phyloP scores from a whole-genome alignment of 2,329 filamentous ascomycete genomes.

The Myrmaecium sp. region DNA sequence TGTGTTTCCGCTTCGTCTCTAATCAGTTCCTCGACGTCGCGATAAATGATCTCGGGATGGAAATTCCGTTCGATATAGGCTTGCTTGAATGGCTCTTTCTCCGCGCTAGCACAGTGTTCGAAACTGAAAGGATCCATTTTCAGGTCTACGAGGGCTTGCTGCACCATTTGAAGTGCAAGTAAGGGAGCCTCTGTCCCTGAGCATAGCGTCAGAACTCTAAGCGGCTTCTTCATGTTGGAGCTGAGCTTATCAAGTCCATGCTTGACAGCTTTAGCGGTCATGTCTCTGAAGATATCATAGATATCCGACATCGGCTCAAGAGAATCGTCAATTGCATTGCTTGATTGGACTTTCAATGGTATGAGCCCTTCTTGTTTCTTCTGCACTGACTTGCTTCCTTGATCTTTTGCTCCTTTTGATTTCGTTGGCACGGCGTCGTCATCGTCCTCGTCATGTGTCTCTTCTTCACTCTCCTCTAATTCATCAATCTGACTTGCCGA shows the following conservation, averaged over 20 bases:
- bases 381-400: too few relatives aligned
- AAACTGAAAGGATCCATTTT: conserved; percentile 8
- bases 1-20: conserved; percentile 30
- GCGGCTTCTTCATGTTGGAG: conserved; percentile 17
- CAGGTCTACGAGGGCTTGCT: conserved; percentile 10
- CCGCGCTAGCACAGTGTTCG: conserved; percentile 27
- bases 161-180: conserved; percentile 43
- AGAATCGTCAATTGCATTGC: too few relatives aligned
- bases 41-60: conserved; percentile 22
- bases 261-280: conserved; percentile 22
- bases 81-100: conserved; percentile 30
- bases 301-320: conserved; percentile 31
- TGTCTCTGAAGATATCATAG: conserved; percentile 32
- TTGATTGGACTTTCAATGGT: too few relatives aligned
- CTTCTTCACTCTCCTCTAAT: too few relatives aligned
- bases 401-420: too few relatives aligned
- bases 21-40: conserved; percentile 29
- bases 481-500: too few relatives aligned
- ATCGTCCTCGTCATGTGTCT: too few relatives aligned
- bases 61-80: conserved; percentile 32
- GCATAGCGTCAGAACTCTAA: conserved; percentile 54
- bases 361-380: too few relatives aligned
- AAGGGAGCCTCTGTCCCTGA: conserved; percentile 64
- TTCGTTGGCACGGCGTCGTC: too few relatives aligned
- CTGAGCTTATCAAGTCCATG: conserved; percentile 16